phyloP scores from a whole-genome alignment of 768 basidiomycete genomes.

The Arthromyces matolae region DNA sequence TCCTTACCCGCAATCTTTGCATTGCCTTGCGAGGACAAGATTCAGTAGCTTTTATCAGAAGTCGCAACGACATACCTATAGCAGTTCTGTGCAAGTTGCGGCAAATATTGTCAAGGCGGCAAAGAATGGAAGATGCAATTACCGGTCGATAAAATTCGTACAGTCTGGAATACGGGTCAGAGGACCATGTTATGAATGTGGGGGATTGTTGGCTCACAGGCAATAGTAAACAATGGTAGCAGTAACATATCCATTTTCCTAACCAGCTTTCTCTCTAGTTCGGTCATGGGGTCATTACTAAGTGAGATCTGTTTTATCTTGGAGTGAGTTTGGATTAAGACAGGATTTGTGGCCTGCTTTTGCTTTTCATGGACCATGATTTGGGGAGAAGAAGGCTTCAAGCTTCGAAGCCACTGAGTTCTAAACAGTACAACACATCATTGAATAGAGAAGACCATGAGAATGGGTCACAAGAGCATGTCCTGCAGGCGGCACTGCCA shows the following conservation, averaged over 20 bases:
- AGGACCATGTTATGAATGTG: too few species aligned
- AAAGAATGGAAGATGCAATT: not conserved
- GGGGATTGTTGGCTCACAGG: too few species aligned
- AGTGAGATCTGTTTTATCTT: not conserved
- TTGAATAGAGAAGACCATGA: too few species aligned
- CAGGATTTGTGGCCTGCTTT: not conserved
- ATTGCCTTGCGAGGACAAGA: constrained; percentile 13
- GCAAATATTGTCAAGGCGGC: not conserved
- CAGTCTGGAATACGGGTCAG: constrained; percentile 17
- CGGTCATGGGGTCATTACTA: constrained; percentile 12
- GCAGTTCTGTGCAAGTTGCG: constrained; percentile 16
- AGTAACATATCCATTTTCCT: constrained; percentile 33
- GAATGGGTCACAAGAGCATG: too few species aligned
- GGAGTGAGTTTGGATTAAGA: not conserved
- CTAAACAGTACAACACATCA: too few species aligned
- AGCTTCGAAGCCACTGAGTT: too few species aligned
- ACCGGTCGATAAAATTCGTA: constrained; percentile 23
- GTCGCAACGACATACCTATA: constrained; percentile 12
- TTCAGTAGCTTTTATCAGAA: not conserved
- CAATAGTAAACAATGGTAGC: constrained; percentile 26
- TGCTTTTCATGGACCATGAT: too few species aligned
- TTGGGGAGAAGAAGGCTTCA: too few species aligned
- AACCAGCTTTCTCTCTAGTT: constrained; percentile 34
- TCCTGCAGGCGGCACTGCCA: too few species aligned
- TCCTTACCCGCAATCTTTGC: constrained; percentile 20